Evolutionary conservation across 2,329 filamentous ascomycete genomes (phyloP).

Genomic region (Botrytis squamosa): DNA sequence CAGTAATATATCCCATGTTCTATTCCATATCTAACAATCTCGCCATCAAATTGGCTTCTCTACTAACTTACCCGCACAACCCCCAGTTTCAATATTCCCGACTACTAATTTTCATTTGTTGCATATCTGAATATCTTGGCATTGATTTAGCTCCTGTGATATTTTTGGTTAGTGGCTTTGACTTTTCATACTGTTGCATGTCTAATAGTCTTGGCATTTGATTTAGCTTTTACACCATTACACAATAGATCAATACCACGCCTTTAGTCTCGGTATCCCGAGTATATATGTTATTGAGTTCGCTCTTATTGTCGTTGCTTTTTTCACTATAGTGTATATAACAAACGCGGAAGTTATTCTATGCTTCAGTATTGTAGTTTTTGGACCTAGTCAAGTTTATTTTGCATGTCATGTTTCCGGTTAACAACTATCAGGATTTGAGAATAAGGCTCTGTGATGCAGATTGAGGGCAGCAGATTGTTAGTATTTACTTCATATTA

Average conservation of each 20-base stretch:
- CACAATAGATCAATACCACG: too few relatives aligned
- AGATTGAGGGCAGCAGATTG: fast-evolving
- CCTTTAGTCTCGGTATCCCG: too few relatives aligned
- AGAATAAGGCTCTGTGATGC: fast-evolving
- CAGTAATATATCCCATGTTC: too few relatives aligned
- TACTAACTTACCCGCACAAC: not conserved
- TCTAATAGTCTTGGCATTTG: not conserved
- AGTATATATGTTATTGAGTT: too few relatives aligned
- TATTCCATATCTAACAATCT: not conserved
- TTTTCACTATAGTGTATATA: not conserved
- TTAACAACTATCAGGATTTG: fast-evolving
- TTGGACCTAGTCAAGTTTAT: fast-evolving
- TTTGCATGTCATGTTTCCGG: not conserved
- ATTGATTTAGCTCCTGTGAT: not conserved
- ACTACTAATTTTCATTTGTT: not conserved
- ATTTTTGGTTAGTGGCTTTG: not conserved
- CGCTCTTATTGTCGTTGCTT: too few relatives aligned
- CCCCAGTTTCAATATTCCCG: not conserved
- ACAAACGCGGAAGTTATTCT: fast-evolving
- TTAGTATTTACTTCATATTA: fast-evolving
- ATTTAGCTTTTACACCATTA: too few relatives aligned
- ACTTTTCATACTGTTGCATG: not conserved
- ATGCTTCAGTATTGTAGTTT: not conserved
- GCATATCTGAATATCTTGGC: not conserved
- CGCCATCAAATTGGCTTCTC: not conserved